Evolutionary conservation across 306 rosid species (phyloP), one percentile per base, ranked within the genome.

Genomic region (Parietaria judaica): DNA sequence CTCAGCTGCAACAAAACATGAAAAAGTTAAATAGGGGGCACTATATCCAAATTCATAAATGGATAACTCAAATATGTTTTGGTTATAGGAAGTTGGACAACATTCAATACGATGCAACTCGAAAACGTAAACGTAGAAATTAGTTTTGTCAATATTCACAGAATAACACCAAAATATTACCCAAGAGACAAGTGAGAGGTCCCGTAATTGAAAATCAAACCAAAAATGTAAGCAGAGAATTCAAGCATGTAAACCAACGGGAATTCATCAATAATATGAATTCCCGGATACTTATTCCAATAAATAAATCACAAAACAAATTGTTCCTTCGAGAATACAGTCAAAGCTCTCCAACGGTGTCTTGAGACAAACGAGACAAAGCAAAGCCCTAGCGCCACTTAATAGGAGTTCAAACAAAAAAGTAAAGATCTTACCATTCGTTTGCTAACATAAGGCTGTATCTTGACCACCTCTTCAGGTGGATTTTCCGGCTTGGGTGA

Each of bases 381-480:
- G 50, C 50, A 46, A 46, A 46, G 50, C 8, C 13, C 50, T 7
- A 46, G 11, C 8, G 50, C 13, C 11, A 46, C 8, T 13, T 1
- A 46, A 46, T 13, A 7, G 8, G 13, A 46, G 13, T 1, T 13
- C 53, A 49, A 49, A 49, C 53, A 1, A 49, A 49, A n/a, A 10
- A 7, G 53, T 1, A 4, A 49, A 7, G 15, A 49, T 49, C 15
- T 49, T 56, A 11, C 95, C 99, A 84, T 92, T 72, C 90, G 83
- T 75, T 88, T 92, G 78, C 99, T 83, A 69, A 84, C 66, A 62
- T 86, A 92, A 38, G 96, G 99, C 67, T 84, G 86, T 79, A 86
- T 80, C 70, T 75, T 72, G 65, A 81, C 46, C 44, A 85, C 77
- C 70, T 71, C 66, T 67, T 76, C 85, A 31, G 85, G 50, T 69